These are phyloP conservation scores for Laburnicola sp. DNA, from an alignment of 2,329 filamentous ascomycete genomes.

Conservation along the genomic window DNA sequence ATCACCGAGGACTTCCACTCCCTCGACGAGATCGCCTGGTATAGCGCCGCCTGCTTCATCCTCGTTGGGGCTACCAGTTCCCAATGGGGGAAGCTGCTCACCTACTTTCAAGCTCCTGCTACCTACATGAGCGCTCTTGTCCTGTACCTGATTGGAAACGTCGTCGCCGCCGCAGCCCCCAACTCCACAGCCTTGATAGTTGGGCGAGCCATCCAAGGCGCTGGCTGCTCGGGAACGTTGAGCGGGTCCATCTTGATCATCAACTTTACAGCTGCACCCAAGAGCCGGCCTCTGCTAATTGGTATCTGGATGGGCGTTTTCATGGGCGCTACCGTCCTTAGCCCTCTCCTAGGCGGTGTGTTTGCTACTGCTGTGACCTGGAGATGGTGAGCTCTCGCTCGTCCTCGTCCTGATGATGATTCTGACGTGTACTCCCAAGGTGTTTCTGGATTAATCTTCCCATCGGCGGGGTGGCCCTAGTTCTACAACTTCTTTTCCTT, in stretches of 20 bases:
- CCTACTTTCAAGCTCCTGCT: background rate
- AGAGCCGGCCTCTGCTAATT: conserved; percentile 43
- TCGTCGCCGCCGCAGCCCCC: background rate
- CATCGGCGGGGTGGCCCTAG: background rate
- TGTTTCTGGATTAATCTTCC: background rate
- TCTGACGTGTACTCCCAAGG: background rate
- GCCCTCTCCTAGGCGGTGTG: conserved; percentile 44
- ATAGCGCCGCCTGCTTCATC: conserved; percentile 18
- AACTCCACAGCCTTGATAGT: conserved; percentile 32
- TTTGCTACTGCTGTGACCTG: conserved; percentile 41
- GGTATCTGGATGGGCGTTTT: conserved; percentile 16
- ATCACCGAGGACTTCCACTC: conserved; percentile 22
- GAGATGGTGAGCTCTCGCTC: background rate
- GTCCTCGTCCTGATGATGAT: background rate
- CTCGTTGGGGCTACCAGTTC: background rate
- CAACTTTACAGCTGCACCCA: conserved; percentile 41
- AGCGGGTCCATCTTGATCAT: conserved; percentile 40
- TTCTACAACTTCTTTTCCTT: conserved; percentile 27
- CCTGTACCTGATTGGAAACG: background rate
- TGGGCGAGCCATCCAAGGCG: conserved; percentile 44
- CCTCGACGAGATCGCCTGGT: conserved; percentile 22
- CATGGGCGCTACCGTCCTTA: conserved; percentile 36
- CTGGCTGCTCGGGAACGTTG: conserved; percentile 43
- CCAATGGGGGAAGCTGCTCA: conserved; percentile 13
- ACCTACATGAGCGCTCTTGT: background rate